Evolutionary conservation across 2,329 filamentous ascomycete species (phyloP).

Genomic region (Hypoxylon sp.): DNA sequence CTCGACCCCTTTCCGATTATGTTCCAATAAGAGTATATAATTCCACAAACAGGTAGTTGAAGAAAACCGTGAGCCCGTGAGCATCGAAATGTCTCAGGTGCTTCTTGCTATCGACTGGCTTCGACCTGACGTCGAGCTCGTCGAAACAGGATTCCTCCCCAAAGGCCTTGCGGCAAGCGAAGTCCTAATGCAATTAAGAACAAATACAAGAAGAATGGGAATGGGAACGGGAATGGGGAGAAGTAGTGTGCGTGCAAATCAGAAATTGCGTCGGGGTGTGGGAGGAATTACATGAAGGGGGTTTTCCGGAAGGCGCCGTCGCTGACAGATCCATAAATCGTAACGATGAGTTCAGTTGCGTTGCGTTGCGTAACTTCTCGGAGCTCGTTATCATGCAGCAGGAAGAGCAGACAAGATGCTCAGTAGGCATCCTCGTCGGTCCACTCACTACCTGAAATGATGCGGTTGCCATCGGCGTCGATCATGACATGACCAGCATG

Average conservation of each 20-base stretch:
- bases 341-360: slow-evolving; percentile 44
- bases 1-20: slow-evolving; percentile 47
- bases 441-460: slow-evolving; percentile 77
- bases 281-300: slow-evolving; percentile 23
- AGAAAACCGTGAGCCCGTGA: slow-evolving; percentile 18
- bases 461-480: slow-evolving; percentile 73
- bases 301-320: slow-evolving; percentile 28
- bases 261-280: slow-evolving; percentile 9
- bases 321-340: slow-evolving; percentile 45
- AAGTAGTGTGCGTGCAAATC: slow-evolving; percentile 17
- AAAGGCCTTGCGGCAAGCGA: slow-evolving; percentile 33
- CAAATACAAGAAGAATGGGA: slow-evolving; percentile 42
- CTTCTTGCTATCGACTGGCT: slow-evolving; percentile 20
- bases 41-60: slow-evolving; percentile 24
- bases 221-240: background rate
- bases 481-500: slow-evolving; percentile 66
- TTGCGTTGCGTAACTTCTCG: slow-evolving; percentile 45
- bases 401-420: slow-evolving; percentile 45
- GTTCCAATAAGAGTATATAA: slow-evolving; percentile 46
- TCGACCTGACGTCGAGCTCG: slow-evolving; percentile 18
- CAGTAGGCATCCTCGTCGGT: slow-evolving; percentile 75
- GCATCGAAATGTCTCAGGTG: slow-evolving; percentile 9
- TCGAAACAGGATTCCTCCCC: slow-evolving; percentile 24
- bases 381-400: slow-evolving; percentile 49
- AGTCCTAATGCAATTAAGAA: slow-evolving; percentile 39